Percentiles rank a stretch among this genome's conserved stretches.
phyloP scores from a whole-genome alignment of 2,329 filamentous ascomycete genomes.

The Trichoderma breve region DNA sequence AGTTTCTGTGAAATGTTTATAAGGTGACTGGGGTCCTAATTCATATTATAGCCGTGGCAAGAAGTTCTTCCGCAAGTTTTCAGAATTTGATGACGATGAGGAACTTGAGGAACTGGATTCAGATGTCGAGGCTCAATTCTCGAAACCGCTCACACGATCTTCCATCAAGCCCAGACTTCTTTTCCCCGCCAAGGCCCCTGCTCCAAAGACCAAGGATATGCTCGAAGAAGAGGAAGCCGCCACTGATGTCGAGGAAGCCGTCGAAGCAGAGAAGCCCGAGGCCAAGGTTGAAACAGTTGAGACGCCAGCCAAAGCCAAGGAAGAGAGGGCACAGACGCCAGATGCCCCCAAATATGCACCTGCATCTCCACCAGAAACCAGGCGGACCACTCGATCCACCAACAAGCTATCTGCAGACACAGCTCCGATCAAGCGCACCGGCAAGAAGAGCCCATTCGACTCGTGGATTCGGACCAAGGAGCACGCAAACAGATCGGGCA shows the following conservation, averaged over 20 bases:
- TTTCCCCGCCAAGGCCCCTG: conserved; percentile 51
- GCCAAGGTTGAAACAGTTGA: conserved; percentile 36
- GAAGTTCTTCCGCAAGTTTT: conserved; percentile 71
- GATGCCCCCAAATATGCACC: conserved; percentile 56
- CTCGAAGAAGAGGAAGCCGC: conserved; percentile 59
- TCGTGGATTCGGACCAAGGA: conserved; percentile 66
- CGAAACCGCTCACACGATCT: conserved; percentile 60
- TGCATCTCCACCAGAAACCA: conserved; percentile 61
- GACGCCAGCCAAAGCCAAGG: conserved; percentile 39
- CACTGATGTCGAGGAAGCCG: conserved; percentile 56
- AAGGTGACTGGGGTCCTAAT: not conserved
- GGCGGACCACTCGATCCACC: conserved; percentile 56
- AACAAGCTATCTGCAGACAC: conserved; percentile 47
- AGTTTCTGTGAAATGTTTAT: conserved; percentile 40
- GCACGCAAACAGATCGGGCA: conserved; percentile 43
- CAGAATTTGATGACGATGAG: conserved; percentile 36
- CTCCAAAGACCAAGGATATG: conserved; percentile 40
- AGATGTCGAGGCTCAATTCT: conserved; percentile 36
- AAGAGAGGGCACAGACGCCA: conserved; percentile 44
- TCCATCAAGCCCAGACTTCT: conserved; percentile 69
- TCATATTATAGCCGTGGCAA: conserved; percentile 65
- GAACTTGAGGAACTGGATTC: conserved; percentile 34
- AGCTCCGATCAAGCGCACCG: conserved; percentile 41
- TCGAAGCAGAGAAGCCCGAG: conserved; percentile 31
- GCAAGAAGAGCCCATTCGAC: conserved; percentile 60